Conservation (phyloP, 1,284 basidiomycete species). For the Papiliotrema fonsecae region DNA sequence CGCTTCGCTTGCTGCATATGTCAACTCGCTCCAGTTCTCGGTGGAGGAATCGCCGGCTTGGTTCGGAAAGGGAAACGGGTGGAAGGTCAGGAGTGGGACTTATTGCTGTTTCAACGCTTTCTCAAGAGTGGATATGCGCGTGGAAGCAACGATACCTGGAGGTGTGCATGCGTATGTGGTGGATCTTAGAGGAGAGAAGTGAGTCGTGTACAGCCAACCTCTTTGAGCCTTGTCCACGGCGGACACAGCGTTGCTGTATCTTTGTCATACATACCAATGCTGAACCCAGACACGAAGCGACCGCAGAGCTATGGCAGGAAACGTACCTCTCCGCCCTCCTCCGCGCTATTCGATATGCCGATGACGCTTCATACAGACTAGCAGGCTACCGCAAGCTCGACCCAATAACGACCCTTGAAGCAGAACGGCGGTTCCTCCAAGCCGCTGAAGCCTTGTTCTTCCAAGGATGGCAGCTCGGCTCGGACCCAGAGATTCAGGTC, state of each 20-base stretch:
- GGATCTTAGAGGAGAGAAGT: conserved; percentile 90
- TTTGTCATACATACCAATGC: conserved; percentile 72
- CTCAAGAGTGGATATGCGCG: conserved; percentile 90
- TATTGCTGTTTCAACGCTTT: conserved; percentile 99
- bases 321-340: conserved; percentile 91
- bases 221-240: no score
- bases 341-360: conserved; percentile 88
- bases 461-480: conserved; percentile 97
- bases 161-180: conserved; percentile 93
- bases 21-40: conserved; percentile 93
- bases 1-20: conserved; percentile 93
- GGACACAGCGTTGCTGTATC: no score
- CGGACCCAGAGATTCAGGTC: conserved; percentile 97
- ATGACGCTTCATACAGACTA: conserved; percentile 85
- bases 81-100: conserved; percentile 89
- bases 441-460: conserved; percentile 85
- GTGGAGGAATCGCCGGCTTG: conserved; percentile 88
- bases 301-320: conserved; percentile 92
- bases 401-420: conserved; percentile 84
- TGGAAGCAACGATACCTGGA: conserved; percentile 97
- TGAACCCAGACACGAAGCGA: conserved; percentile 72
- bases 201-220: conserved; percentile 36
- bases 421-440: conserved; percentile 83
- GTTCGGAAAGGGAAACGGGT: conserved; percentile 81
- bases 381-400: conserved; percentile 95